Evolutionary conservation across 768 basidiomycete species (phyloP).

Genomic region (Xanthoconium stramineum): DNA sequence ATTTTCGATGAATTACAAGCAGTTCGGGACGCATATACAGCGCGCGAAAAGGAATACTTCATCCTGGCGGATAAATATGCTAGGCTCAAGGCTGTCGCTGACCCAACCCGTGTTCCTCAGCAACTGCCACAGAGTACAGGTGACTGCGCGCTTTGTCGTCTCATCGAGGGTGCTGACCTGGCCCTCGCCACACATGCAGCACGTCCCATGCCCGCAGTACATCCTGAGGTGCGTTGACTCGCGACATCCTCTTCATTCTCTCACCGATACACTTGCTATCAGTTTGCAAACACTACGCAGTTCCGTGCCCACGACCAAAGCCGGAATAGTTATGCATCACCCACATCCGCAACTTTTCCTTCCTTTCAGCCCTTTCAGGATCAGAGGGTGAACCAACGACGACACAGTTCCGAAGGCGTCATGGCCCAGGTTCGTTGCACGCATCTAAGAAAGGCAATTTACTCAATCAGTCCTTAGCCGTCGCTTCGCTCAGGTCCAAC

Average conservation of each 20-base stretch:
- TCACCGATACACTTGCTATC: background rate
- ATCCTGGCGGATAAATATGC: conserved; percentile 22
- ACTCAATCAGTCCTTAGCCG: conserved; percentile 8
- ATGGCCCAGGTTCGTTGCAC: conserved; percentile 20
- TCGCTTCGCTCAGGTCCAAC: conserved; percentile 9
- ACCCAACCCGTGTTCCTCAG: conserved; percentile 1
- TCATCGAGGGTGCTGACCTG: background rate
- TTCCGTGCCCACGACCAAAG: conserved; percentile 4
- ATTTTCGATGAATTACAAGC: conserved; percentile 18
- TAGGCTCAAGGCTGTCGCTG: conserved; percentile 10
- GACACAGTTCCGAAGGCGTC: conserved; percentile 16
- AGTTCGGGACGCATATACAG: conserved; percentile 15
- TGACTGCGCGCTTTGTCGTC: background rate
- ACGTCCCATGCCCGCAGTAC: conserved; percentile 3
- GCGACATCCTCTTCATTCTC: background rate
- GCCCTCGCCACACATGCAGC: background rate
- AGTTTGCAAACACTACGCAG: background rate
- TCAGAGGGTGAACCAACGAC: conserved; percentile 6
- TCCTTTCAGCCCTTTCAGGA: conserved; percentile 1
- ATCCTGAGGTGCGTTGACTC: conserved; percentile 10
- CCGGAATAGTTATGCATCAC: conserved; percentile 3
- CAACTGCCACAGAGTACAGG: conserved; percentile 10
- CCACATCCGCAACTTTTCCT: conserved; percentile 3
- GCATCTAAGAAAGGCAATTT: background rate
- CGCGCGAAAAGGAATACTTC: conserved; percentile 22